Evolutionary conservation across 371 early-diverging fungal genomes (phyloP), one percentile per base, ranked within the genome.

Genomic region (Mucor saturninus): DNA sequence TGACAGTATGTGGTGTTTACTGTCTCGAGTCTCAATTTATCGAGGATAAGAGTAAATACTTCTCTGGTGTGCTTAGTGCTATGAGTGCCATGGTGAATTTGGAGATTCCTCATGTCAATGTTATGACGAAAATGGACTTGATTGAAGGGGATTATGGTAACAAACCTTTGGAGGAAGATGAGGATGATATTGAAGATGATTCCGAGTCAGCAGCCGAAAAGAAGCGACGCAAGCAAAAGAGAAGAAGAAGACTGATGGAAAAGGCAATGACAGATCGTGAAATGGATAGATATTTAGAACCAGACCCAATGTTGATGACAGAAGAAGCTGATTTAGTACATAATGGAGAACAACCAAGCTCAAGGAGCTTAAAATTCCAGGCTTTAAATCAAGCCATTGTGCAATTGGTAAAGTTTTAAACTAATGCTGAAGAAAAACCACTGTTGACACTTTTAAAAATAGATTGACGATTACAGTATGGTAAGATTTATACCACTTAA

Each of bases 111-210:
- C 95, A 97, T 74, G 86, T 99, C 71, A 98, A 98, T 72, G 95
- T 99, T 26, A 83, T 99, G 87, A 92, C 94, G 50, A 99, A 99
- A 79, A 95, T 96, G 93, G 99, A 99, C 79, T 73, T 99, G 62
- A 72, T 97, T 21, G 74, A 79, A 69, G 80, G 80, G 2, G 79
- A 74, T 38, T 77, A 76, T 54, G 79, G 79, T 15, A 79, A 76
- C 32, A 65, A 59, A 46, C 59, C 58, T 35, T 29, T 55, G 10
- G 68, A 61, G 37, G 76, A 72, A 11, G 74, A 77, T 2, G 73
- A 68, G 4, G 70, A 71, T 0, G 67, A 66, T 5, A 62, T 66
- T 2, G 71, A 56, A 10, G 67, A 58, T n/a, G 67, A 64, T 42
- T 55, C 67, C 31, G 72, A 72, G 43, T 61, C 50, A 8, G 68